phyloP scores from a whole-genome alignment of 2,329 filamentous ascomycete species.

The Huntiella savannae region DNA sequence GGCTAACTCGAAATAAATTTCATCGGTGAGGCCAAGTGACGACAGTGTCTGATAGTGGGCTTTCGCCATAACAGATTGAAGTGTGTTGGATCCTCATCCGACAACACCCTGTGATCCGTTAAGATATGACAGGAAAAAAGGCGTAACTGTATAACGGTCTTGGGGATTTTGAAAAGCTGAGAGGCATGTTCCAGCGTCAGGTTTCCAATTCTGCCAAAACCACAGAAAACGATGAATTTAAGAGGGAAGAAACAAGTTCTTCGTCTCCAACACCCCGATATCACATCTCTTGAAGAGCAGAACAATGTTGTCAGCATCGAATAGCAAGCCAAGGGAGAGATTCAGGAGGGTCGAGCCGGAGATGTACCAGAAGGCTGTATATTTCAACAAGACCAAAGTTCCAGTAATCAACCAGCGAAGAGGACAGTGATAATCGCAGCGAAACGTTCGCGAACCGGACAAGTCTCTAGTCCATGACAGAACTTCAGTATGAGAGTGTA shows the following conservation, averaged over 20 bases:
- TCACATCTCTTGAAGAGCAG: conserved; percentile 35
- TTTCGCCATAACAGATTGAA: conserved; percentile 8
- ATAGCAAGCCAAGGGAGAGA: conserved; percentile 37
- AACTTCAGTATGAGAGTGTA: conserved; percentile 18
- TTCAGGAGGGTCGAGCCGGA: conserved; percentile 65
- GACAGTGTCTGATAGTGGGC: conserved; percentile 5
- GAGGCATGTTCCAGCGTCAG: conserved; percentile 4
- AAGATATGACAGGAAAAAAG: conserved; percentile 22
- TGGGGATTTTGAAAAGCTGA: not conserved
- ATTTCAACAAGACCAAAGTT: conserved; percentile 2
- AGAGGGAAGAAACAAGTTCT: conserved; percentile 47
- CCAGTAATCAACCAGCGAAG: conserved; percentile 39
- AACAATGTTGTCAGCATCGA: conserved; percentile 25
- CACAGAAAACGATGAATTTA: conserved; percentile 49
- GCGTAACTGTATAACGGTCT: conserved; percentile 15
- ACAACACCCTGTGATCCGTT: conserved; percentile 42
- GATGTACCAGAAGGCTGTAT: conserved; percentile 14
- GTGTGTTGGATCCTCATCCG: conserved; percentile 38
- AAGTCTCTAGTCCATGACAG: conserved; percentile 9
- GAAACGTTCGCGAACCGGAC: conserved; percentile 4
- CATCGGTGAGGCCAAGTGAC: conserved; percentile 43
- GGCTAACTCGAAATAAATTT: conserved; percentile 75
- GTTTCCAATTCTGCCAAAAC: not conserved
- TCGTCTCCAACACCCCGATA: conserved; percentile 62
- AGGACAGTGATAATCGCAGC: conserved; percentile 65